Conservation (phyloP, 495 filamentous ascomycete species). For the Glonium stellatum region DNA sequence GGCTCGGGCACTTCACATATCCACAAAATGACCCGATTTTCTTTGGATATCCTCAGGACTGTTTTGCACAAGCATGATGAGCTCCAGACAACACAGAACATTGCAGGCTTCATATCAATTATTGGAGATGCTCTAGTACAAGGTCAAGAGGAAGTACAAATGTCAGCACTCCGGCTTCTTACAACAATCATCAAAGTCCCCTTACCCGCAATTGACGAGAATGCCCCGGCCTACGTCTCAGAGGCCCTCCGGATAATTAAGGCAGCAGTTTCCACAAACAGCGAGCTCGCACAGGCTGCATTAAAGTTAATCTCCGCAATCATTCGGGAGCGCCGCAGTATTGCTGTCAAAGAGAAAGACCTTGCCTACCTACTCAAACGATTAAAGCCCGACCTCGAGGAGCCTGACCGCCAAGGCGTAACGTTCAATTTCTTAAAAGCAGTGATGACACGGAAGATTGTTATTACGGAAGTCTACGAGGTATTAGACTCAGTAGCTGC, state of each 20-base stretch:
- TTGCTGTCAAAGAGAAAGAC: slow-evolving; percentile 69
- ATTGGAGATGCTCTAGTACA: slow-evolving; percentile 78
- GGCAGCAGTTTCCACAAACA: slow-evolving; percentile 64
- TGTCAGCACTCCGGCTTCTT: slow-evolving; percentile 74
- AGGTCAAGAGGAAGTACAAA: slow-evolving; percentile 81
- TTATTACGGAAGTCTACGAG: slow-evolving; percentile 85
- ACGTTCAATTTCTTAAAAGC: slow-evolving; percentile 89
- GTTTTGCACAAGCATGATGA: slow-evolving; percentile 73
- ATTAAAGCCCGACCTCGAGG: slow-evolving; percentile 81
- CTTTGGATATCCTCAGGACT: slow-evolving; percentile 75
- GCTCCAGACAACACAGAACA: slow-evolving; percentile 68
- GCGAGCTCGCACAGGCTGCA: slow-evolving; percentile 75
- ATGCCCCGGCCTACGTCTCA: slow-evolving; percentile 68
- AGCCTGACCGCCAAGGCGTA: slow-evolving; percentile 81
- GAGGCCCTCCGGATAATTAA: slow-evolving; percentile 78
- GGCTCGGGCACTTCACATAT: slow-evolving; percentile 65
- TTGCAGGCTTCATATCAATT: slow-evolving; percentile 78
- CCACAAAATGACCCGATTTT: slow-evolving; percentile 79
- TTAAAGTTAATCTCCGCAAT: slow-evolving; percentile 81
- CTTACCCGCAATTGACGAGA: slow-evolving; percentile 59
- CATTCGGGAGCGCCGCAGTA: slow-evolving; percentile 68
- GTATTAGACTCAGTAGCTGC: slow-evolving; percentile 75
- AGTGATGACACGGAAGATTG: slow-evolving; percentile 73
- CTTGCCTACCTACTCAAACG: slow-evolving; percentile 78
- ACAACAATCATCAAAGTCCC: slow-evolving; percentile 80